Percentiles rank a stretch among this genome's conserved stretches.
Evolutionary conservation across 768 basidiomycete genomes (phyloP).

Genomic region (Rhizopogon salebrosus): DNA sequence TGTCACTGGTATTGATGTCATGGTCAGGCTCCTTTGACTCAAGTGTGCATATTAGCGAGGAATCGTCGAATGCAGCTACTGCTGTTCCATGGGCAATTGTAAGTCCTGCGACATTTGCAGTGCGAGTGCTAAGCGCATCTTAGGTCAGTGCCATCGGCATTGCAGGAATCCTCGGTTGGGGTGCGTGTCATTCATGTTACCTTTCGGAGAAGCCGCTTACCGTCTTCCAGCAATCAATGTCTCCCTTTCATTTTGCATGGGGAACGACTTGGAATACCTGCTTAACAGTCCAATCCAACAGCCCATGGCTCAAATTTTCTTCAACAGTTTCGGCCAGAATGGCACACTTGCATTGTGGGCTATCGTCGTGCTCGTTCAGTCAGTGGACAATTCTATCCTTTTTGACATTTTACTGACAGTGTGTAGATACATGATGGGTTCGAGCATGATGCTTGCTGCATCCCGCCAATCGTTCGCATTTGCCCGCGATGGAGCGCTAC

Average conservation of each 20-base stretch:
- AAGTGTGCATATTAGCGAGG: constrained; percentile 48
- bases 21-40: constrained; percentile 41
- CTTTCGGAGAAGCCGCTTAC: background rate
- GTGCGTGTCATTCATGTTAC: constrained; percentile 17
- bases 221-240: constrained; percentile 39
- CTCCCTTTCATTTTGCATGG: constrained; percentile 54
- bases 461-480: constrained; percentile 55
- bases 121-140: background rate
- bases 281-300: constrained; percentile 33
- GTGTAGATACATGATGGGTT: constrained; percentile 42
- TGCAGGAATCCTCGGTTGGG: constrained; percentile 42
- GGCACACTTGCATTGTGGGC: constrained; percentile 48
- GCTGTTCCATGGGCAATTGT: constrained; percentile 48
- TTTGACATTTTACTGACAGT: background rate
- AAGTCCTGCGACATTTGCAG: too few species aligned
- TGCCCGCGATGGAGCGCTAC: constrained; percentile 56
- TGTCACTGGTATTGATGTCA: constrained; percentile 13
- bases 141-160: constrained; percentile 35
- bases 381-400: constrained; percentile 8
- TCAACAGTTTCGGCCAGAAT: constrained; percentile 36
- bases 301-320: constrained; percentile 41
- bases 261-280: constrained; percentile 40
- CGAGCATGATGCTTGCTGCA: constrained; percentile 42
- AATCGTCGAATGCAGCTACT: constrained; percentile 49
- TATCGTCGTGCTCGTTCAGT: constrained; percentile 46